Evolutionary conservation across 495 filamentous ascomycete genomes (phyloP), one percentile per base, ranked within the genome.

Genomic region (Hyaloscypha bicolor): DNA sequence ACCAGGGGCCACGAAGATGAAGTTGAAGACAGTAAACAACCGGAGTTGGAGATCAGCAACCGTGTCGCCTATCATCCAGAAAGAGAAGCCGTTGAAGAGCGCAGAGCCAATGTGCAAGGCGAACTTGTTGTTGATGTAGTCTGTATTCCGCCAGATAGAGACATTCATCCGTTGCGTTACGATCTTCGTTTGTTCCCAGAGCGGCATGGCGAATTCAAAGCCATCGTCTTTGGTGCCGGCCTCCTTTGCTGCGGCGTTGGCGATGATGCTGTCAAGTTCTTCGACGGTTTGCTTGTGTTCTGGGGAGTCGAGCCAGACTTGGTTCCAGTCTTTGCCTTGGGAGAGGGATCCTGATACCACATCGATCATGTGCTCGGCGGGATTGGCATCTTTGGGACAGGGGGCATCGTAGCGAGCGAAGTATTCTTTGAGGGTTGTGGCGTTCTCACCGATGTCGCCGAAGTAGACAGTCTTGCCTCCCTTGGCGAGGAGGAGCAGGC

Each of bases 281-380:
- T 76, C 71, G 5, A 79, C 76, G 14, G 82, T 76, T 32, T 75
- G 62, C 25, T 77, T 72, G 52, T 77, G 76, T 64, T 79, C 77
- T 5, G 70, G 63, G 6, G 77, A 79, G 25, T 70, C 67, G 33
- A 74, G 78, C 83, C 83, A 85, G 19, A 80, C 71, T 56, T 84
- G 68, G 30, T 79, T 75, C 83, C 83, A 86, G 67, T 84, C 81
- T 12, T 70, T 66, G 22, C 76, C 74, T 37, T 75, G 61, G 11
- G 73, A 71, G 4, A 74, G 56, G 45, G 70, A 69, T 75, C 79
- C 72, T 77, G 76, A 56, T 79, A 69, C 76, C 0, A 84, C 82
- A 12, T 86, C 83, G 35, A 87, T 79, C 62, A 87, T 83, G 60
- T 85, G 81, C 63, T 88, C 86, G 0, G 86, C 86, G 2, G 85